These are phyloP conservation scores for Fusarium austroafricanum DNA, from an alignment of 2,329 filamentous ascomycete genomes.

Conservation along the genomic window DNA sequence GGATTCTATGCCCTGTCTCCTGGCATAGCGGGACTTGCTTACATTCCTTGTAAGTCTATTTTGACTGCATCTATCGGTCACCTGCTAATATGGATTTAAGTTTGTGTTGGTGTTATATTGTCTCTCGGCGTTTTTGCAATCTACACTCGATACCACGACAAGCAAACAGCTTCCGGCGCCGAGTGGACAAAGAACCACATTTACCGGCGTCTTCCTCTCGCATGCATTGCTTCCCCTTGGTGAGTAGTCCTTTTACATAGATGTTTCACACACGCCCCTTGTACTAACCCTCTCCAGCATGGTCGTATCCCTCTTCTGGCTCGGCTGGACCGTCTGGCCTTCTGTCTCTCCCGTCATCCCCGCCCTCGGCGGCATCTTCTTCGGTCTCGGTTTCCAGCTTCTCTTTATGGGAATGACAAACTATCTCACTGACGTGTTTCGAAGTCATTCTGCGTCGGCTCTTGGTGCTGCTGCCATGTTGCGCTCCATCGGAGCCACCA, in stretches of 20 bases:
- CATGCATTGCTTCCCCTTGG: constrained; percentile 71
- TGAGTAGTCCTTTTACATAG: constrained; percentile 53
- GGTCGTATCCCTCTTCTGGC: constrained; percentile 69
- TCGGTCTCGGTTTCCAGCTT: constrained; percentile 52
- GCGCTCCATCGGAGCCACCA: constrained; percentile 49
- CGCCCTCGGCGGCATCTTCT: constrained; percentile 58
- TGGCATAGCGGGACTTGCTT: constrained; percentile 60
- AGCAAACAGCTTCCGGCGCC: constrained; percentile 41
- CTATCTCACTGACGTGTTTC: constrained; percentile 51
- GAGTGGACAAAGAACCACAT: constrained; percentile 50
- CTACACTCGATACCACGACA: constrained; percentile 48
- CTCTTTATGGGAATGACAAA: constrained; percentile 53
- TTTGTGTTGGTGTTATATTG: constrained; percentile 40
- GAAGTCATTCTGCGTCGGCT: constrained; percentile 51
- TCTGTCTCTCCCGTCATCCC: constrained; percentile 50
- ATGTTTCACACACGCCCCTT: no score
- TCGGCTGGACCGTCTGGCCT: constrained; percentile 66
- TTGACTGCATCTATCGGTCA: neutral
- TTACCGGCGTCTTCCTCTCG: constrained; percentile 54
- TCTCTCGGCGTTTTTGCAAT: constrained; percentile 41
- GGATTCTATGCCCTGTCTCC: constrained; percentile 58
- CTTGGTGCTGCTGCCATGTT: constrained; percentile 51
- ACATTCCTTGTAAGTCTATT: constrained; percentile 57
- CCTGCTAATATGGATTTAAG: constrained; percentile 30
- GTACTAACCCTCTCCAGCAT: constrained; percentile 52